phyloP scores from a whole-genome alignment of 2,329 filamentous ascomycete species.

The Penicillium sp. region DNA sequence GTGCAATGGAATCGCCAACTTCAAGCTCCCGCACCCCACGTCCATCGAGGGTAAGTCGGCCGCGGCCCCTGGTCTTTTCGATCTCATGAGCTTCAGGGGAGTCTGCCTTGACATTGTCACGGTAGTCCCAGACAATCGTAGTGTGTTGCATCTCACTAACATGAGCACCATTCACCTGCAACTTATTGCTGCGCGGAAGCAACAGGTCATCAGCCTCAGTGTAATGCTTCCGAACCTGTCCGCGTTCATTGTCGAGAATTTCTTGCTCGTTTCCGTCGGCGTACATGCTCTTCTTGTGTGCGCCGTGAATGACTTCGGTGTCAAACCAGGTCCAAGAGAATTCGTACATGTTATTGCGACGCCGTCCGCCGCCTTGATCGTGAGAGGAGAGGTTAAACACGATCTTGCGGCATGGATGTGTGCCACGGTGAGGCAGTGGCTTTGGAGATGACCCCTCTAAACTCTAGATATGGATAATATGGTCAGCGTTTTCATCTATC shows the following conservation, averaged over 20 bases:
- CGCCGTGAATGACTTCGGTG: slow-evolving; percentile 30
- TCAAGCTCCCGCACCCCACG: slow-evolving; percentile 34
- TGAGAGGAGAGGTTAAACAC: slow-evolving; percentile 37
- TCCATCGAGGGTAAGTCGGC: slow-evolving; percentile 38
- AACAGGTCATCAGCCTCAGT: slow-evolving; percentile 29
- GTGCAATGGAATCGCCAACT: slow-evolving; percentile 38
- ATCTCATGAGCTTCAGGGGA: slow-evolving; percentile 36
- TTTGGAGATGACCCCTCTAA: slow-evolving; percentile 19
- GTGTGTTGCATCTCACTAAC: slow-evolving; percentile 22
- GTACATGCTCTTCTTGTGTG: slow-evolving; percentile 24
- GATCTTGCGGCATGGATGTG: slow-evolving; percentile 43
- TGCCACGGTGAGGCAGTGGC: slow-evolving; percentile 35
- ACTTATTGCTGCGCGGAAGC: slow-evolving; percentile 28
- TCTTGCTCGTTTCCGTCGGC: slow-evolving; percentile 14
- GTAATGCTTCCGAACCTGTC: slow-evolving; percentile 16
- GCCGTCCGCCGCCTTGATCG: slow-evolving; percentile 35
- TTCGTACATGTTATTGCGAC: slow-evolving; percentile 26
- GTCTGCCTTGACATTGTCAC: slow-evolving; percentile 31
- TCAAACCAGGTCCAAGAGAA: slow-evolving; percentile 44
- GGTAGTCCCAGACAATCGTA: slow-evolving; percentile 38
- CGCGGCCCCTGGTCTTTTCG: slow-evolving; percentile 33
- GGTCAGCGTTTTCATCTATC: slow-evolving; percentile 4
- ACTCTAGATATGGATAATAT: slow-evolving; percentile 5
- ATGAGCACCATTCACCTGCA: slow-evolving; percentile 35
- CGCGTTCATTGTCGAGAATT: slow-evolving; percentile 17